phyloP scores from a whole-genome alignment of 768 basidiomycete species.

The Amanita pallidorosea region DNA sequence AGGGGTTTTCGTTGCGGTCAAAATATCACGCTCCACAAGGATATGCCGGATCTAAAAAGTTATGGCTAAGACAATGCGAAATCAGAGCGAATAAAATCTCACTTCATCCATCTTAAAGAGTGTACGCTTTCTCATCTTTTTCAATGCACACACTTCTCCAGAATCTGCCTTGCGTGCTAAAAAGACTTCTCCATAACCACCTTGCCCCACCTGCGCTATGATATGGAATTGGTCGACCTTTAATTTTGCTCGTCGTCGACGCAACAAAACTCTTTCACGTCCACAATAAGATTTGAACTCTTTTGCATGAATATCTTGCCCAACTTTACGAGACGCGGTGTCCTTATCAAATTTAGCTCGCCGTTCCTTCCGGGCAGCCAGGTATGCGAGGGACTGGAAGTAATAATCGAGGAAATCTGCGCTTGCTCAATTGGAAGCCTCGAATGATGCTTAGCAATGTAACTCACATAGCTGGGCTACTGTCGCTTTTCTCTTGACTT shows the following conservation, averaged over 20 bases:
- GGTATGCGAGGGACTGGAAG: conserved; percentile 88
- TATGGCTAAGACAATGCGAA: neutral
- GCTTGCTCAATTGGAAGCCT: neutral
- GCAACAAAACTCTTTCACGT: conserved; percentile 85
- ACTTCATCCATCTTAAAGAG: conserved; percentile 99
- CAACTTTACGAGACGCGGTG: conserved; percentile 57
- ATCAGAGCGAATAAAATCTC: neutral
- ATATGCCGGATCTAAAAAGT: conserved; percentile 84
- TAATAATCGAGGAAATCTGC: conserved; percentile 97
- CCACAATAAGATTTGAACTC: conserved; percentile 93
- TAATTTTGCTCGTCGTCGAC: conserved; percentile 87
- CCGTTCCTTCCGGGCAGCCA: conserved; percentile 78
- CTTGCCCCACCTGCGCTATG: conserved; percentile 97
- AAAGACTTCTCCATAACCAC: conserved; percentile 97
- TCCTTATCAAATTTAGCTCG: conserved; percentile 76
- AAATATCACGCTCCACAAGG: conserved; percentile 92
- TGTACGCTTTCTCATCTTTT: conserved; percentile 94
- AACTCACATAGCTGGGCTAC: conserved; percentile 90
- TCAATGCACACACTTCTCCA: conserved; percentile 92
- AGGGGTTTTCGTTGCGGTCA: conserved; percentile 94
- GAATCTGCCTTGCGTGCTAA: conserved; percentile 92
- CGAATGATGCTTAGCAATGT: conserved; percentile 4
- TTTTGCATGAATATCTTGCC: conserved; percentile 44
- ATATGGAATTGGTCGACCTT: conserved; percentile 95
- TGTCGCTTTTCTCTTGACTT: conserved; percentile 91